A percentile compares a stretch with the other conserved stretches of the same genome.
Evolutionary conservation across 306 rosid species (phyloP).

Genomic region (Lathyrus sativus): DNA sequence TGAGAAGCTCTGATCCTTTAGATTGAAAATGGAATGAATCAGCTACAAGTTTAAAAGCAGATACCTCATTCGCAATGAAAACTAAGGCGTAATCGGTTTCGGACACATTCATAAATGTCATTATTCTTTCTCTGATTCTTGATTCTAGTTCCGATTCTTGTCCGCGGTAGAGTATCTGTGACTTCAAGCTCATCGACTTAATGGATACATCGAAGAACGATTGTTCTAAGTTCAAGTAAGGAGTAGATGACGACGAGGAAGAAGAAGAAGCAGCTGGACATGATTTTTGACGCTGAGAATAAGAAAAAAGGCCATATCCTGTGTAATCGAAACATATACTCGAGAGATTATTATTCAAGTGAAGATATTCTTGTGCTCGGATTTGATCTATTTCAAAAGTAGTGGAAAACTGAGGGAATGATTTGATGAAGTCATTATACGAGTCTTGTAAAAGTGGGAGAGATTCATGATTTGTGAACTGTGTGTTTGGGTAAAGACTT

Average conservation of each 20-base stretch:
- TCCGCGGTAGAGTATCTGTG: constrained; percentile 55
- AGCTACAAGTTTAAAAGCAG: constrained; percentile 70
- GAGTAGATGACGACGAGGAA: constrained; percentile 34
- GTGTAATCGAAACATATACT: constrained; percentile 74
- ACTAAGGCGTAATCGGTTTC: constrained; percentile 69
- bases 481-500: constrained; percentile 55
- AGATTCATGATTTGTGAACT: constrained; percentile 77
- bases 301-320: constrained; percentile 83
- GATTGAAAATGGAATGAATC: constrained; percentile 72
- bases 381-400: constrained; percentile 56
- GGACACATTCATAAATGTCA: constrained; percentile 76
- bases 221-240: constrained; percentile 34
- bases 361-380: constrained; percentile 63
- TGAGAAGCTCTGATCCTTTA: constrained; percentile 58
- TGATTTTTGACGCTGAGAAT: constrained; percentile 37
- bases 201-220: constrained; percentile 56
- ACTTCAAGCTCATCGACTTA: constrained; percentile 62
- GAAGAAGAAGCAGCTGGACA: constrained; percentile 41
- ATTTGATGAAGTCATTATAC: constrained; percentile 50
- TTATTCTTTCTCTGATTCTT: constrained; percentile 56
- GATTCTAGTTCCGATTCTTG: constrained; percentile 65
- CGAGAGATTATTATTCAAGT: constrained; percentile 50
- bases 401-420: constrained; percentile 51
- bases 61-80: constrained; percentile 74
- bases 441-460: constrained; percentile 69